Evolutionary conservation across 176 grass and related monocot species (phyloP), one percentile per base, ranked within the genome.

Genomic region (Ananas comosus): DNA sequence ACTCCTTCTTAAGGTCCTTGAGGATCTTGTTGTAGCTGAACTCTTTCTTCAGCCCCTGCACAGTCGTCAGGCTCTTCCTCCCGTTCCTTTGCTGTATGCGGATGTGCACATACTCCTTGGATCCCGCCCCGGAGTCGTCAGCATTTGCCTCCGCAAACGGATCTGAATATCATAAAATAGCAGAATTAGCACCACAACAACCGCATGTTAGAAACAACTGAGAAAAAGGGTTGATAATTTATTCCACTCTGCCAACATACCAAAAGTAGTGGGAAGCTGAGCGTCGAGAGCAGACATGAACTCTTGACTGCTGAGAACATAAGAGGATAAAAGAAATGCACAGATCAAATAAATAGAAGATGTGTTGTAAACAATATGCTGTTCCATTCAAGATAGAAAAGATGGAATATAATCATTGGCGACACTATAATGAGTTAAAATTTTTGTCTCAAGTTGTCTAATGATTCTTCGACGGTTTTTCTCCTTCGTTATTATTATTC

Each of bases 81-180:
- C 84, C 84, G 63, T 75, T 86, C 19, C 85, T 66, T 70, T 88
- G 86, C 81, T 84, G 86, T 72, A 71, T 58, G 57, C 86, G 86
- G 24, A 87, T 59, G 76, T 91, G 84, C 33, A 91, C 81, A 76
- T 72, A 83, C 50, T 63, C 84, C 42, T 63, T 69, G 18, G 64
- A 51, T 12, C 69, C 76, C 0, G 76, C 76, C 3, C 48, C 7
- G 6, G 77, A 72, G 51, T 81, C 78, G 52, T 71, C 78, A 64
- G 70, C 86, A 51, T 70, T 56, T 75, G 77, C 88, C 80, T 91
- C 83, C 2, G 88, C 80, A 80, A 91, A 80, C 12, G 88, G 81
- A 73, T 91, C 81, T 79, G 13, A 21, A 61, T 18, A 18, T 7
- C 17, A 6, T 61, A 9, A 61, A 2, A n/a, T 61, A 61, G 56